phyloP scores from a whole-genome alignment of 1,139 yeast genomes.

The Debaryomyces subglobosus region DNA sequence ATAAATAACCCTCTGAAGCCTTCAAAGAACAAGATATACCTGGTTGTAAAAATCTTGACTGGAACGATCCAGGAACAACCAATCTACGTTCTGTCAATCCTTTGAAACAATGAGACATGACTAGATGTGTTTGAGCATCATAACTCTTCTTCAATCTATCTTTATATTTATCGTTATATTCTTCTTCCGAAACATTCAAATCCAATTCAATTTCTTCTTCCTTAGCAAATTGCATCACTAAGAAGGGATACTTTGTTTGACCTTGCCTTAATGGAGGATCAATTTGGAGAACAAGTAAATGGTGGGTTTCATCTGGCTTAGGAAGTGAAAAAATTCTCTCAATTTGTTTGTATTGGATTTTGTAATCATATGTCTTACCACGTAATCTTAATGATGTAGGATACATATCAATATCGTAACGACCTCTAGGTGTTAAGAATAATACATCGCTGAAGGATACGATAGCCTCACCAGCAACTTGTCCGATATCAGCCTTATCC shows the following conservation, averaged over 20 bases:
- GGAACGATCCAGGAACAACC: slow-evolving; percentile 83
- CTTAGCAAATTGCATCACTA: slow-evolving; percentile 83
- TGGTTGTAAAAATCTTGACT: slow-evolving; percentile 72
- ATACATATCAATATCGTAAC: slow-evolving; percentile 96
- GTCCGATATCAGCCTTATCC: slow-evolving; percentile 96
- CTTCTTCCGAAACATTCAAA: slow-evolving; percentile 81
- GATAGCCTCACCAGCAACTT: slow-evolving; percentile 95
- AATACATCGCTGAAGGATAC: slow-evolving; percentile 90
- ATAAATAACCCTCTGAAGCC: slow-evolving; percentile 93
- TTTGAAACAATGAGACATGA: slow-evolving; percentile 84
- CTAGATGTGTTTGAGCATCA: slow-evolving; percentile 83
- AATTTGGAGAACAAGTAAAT: slow-evolving; percentile 81
- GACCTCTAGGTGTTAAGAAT: slow-evolving; percentile 96
- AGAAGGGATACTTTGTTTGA: slow-evolving; percentile 92
- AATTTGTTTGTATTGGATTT: slow-evolving; percentile 86
- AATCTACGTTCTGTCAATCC: slow-evolving; percentile 89
- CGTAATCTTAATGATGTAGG: slow-evolving; percentile 85
- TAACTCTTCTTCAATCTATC: slow-evolving; percentile 76
- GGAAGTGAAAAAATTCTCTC: slow-evolving; percentile 92
- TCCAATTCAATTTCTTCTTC: slow-evolving; percentile 94
- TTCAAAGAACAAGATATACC: slow-evolving; percentile 91
- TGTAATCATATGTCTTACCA: slow-evolving; percentile 98
- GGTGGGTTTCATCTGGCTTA: slow-evolving; percentile 91
- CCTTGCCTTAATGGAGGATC: slow-evolving; percentile 94
- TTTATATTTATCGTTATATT: slow-evolving; percentile 74